Base-by-base conservation (phyloP, 805 yeast species). In the Zygotorulaspora sp. region DNA sequence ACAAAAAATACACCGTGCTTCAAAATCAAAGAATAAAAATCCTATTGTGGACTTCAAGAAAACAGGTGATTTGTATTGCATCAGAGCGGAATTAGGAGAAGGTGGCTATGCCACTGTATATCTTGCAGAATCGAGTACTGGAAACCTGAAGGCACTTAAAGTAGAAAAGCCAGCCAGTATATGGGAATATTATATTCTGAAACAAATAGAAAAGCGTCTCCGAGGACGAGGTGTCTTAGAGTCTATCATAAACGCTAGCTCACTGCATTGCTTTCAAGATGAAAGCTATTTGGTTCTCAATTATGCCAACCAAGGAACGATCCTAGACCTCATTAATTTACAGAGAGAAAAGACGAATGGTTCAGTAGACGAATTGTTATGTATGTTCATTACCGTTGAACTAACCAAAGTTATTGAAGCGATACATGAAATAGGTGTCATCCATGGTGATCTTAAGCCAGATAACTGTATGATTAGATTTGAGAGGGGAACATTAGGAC, bases 371-470 rank as follows among this genome's bases (percentile, higher is more conserved):
- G 96, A 88, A 53, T 57, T 65, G 0, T 54, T 87, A 4, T 74
- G 74, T 3, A 71, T 83, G 40, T 82, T 75, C 51, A 63, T 85
- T 25, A 68, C 90, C 0, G 62, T 77, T 7, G 87, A 87, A 53
- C 55, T 89, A 8, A 51, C 88, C 30, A 68, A 74, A 28, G 68
- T 75, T 0, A 61, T 86, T 5, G 78, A 77, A 35, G 58, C 65
- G 2, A 58, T 89, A n/a, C 96, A 88, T 53, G 57, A 60, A 0
- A 59, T 72, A 11, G 80, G 80, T 0, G 77, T 88, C 1, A 67
- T 88, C 9, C 96, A 88, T 62, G 94, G 95, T 2, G 95, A 88
- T 56, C 59, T 88, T 37, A 84, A 83, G 53, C 81, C 95, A 0
- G 95, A 84, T 45, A 88, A 87, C 55, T 83, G 92, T 47, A 83